Evolutionary conservation across 2,329 filamentous ascomycete species (phyloP).

Genomic region (Thielaviopsis euricoi): DNA sequence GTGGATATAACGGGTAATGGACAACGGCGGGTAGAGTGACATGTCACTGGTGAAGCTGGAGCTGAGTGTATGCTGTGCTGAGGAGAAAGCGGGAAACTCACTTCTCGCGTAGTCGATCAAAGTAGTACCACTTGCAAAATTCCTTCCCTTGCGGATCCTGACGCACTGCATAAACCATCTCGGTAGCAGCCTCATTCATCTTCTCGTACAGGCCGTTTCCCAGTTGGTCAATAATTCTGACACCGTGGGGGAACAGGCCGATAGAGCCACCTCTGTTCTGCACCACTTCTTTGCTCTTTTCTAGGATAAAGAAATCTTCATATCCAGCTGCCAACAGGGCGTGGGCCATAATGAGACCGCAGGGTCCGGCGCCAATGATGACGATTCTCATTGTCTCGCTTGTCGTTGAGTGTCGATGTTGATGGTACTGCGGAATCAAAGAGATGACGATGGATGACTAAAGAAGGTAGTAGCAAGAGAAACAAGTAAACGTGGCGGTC

Average conservation of each 20-base stretch:
- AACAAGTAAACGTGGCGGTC: too few species aligned
- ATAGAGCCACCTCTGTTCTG: constrained; percentile 15
- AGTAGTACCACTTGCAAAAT: too few species aligned
- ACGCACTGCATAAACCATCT: not conserved
- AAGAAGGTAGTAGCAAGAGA: too few species aligned
- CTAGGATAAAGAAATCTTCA: constrained; percentile 18
- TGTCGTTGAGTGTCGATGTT: too few species aligned
- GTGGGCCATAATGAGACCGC: constrained; percentile 18
- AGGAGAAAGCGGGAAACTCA: too few species aligned
- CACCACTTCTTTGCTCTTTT: constrained; percentile 14
- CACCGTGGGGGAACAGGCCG: constrained; percentile 16
- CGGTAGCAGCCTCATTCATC: constrained; percentile 12
- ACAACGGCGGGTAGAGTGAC: not conserved
- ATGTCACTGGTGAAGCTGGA: too few species aligned
- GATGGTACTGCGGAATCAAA: too few species aligned
- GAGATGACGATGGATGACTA: too few species aligned
- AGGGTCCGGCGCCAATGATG: constrained; percentile 23
- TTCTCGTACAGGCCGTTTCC: constrained; percentile 14
- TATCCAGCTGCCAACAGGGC: constrained; percentile 18
- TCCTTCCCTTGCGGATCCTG: too few species aligned
- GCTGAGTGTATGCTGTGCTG: too few species aligned
- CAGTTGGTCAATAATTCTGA: constrained; percentile 18
- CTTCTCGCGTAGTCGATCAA: too few species aligned
- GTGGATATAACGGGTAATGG: too few species aligned
- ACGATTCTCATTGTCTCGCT: constrained; percentile 15